phyloP scores from a whole-genome alignment of 768 basidiomycete genomes.

The Coprinellus aureogranulatus region DNA sequence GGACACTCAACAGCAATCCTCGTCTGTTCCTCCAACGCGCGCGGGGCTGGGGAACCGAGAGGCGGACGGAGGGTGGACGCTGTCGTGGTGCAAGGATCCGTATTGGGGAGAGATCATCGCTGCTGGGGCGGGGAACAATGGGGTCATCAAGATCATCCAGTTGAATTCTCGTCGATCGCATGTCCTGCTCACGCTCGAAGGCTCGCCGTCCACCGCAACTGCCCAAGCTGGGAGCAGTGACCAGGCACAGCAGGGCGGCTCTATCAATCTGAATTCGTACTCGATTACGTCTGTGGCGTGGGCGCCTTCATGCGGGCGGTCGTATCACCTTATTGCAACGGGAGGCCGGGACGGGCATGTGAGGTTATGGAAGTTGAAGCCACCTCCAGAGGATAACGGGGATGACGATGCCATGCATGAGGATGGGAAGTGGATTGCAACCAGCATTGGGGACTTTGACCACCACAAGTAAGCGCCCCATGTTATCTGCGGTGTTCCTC shows the following conservation, averaged over 20 bases:
- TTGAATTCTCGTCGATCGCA: slow-evolving; percentile 67
- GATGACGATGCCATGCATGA: slow-evolving; percentile 40
- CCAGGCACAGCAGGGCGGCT: neutral
- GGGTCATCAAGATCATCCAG: slow-evolving; percentile 82
- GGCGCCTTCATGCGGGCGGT: slow-evolving; percentile 92
- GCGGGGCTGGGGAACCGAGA: slow-evolving; percentile 63
- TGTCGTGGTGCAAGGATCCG: slow-evolving; percentile 94
- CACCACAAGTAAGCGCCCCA: slow-evolving; percentile 62
- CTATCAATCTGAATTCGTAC: neutral
- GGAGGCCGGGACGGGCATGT: slow-evolving; percentile 87
- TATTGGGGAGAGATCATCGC: slow-evolving; percentile 95
- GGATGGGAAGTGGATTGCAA: slow-evolving; percentile 68
- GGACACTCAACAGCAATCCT: slow-evolving; percentile 29
- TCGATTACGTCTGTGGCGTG: slow-evolving; percentile 83
- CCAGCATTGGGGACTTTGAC: slow-evolving; percentile 81
- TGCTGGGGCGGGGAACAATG: slow-evolving; percentile 67
- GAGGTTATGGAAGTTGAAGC: slow-evolving; percentile 83
- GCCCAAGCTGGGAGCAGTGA: too few relatives aligned
- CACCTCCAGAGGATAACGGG: slow-evolving; percentile 46
- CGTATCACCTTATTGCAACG: slow-evolving; percentile 91
- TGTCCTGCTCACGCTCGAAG: slow-evolving; percentile 58
- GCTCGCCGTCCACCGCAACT: slow-evolving; percentile 7
- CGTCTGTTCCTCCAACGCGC: slow-evolving; percentile 20
- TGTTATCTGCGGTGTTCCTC: neutral
- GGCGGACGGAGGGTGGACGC: slow-evolving; percentile 88